Evolutionary conservation across 139 green algal species (phyloP).

Genomic region (Monoraphidium neglectum): DNA sequence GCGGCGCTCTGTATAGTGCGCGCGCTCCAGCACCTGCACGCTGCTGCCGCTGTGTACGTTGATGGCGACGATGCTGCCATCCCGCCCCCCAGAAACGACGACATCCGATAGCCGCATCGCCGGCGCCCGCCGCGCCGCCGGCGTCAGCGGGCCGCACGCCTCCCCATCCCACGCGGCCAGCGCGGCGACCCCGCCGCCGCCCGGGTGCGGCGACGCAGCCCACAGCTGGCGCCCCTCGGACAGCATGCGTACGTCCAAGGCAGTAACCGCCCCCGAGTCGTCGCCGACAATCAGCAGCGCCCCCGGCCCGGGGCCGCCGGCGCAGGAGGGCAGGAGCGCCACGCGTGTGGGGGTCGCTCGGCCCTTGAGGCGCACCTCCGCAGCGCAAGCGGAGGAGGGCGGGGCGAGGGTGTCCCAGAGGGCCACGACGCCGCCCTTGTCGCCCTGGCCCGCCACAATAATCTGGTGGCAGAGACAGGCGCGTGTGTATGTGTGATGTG

Average conservation of each 20-base stretch:
- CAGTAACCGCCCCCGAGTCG: constrained; percentile 52
- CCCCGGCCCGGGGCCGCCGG: constrained; percentile 25
- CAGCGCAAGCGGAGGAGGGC: constrained; percentile 34
- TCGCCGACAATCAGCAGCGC: constrained; percentile 70
- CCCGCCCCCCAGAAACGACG: constrained; percentile 47
- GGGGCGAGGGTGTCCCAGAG: constrained; percentile 72
- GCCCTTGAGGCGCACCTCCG: constrained; percentile 39
- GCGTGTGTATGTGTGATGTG: not conserved
- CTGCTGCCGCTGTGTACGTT: constrained; percentile 20
- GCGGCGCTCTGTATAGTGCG: constrained; percentile 26
- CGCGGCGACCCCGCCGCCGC: not conserved
- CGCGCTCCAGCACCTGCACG: constrained; percentile 38
- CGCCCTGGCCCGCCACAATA: constrained; percentile 57
- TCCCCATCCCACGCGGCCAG: not conserved
- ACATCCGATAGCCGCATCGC: constrained; percentile 20
- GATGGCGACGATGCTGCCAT: constrained; percentile 45
- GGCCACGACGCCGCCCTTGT: constrained; percentile 52
- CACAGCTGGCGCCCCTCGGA: constrained; percentile 24
- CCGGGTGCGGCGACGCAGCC: constrained; percentile 2
- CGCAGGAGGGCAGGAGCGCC: constrained; percentile 31
- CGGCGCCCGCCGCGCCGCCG: not conserved
- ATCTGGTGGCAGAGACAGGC: constrained; percentile 13
- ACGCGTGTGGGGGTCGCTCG: constrained; percentile 24
- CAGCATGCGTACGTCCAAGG: constrained; percentile 73
- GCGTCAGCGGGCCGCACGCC: no score